phyloP scores from a whole-genome alignment of 108 stramenopile species.

The Fragilaria crotonensis region DNA sequence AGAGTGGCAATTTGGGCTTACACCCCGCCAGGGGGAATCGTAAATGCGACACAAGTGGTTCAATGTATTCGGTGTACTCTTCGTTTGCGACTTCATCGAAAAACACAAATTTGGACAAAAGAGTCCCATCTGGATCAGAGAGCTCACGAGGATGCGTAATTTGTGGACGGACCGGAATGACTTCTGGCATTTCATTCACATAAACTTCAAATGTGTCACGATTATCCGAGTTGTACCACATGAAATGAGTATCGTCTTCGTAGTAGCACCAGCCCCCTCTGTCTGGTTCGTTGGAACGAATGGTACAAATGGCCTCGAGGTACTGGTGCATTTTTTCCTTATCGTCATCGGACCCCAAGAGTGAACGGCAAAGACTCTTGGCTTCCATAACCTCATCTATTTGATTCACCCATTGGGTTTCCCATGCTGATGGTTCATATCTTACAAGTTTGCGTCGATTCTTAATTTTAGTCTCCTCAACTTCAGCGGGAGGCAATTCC shows the following conservation, averaged over 20 bases:
- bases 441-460: neutral
- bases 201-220: neutral
- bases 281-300: neutral
- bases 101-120: neutral
- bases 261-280: neutral
- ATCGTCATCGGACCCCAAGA: neutral
- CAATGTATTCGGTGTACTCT: slow-evolving; percentile 1
- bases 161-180: neutral
- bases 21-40: neutral
- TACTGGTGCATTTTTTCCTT: neutral
- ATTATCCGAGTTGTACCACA: neutral
- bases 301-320: neutral
- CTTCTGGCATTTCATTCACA: neutral
- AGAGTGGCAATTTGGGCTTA: neutral
- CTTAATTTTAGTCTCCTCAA: neutral
- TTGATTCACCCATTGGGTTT: neutral
- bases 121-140: neutral
- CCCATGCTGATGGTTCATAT: neutral
- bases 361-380: neutral
- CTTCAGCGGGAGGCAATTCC: neutral
- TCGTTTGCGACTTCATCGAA: neutral
- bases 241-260: neutral
- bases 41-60: slow-evolving; percentile 1
- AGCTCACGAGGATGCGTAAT: neutral
- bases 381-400: neutral